These are phyloP conservation scores for Aspergillus sp. DNA, from an alignment of 2,329 filamentous ascomycete species.

Conservation along the genomic window DNA sequence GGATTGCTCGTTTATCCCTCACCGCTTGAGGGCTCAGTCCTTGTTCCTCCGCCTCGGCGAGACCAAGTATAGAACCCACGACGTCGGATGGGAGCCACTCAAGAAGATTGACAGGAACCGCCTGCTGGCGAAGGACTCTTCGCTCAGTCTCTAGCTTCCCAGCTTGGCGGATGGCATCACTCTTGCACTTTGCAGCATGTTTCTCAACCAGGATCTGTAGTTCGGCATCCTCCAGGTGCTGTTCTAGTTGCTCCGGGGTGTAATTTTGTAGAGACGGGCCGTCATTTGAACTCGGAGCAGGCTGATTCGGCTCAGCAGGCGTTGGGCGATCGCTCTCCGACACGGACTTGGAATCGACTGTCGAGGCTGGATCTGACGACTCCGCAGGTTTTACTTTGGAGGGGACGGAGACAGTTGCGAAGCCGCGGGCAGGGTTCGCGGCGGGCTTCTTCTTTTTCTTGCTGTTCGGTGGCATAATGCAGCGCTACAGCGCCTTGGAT, in stretches of 20 bases:
- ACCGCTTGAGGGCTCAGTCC: conserved; percentile 35
- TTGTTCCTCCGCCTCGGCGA: conserved; percentile 48
- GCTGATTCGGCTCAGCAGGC: conserved; percentile 20
- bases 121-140: conserved; percentile 75
- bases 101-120: conserved; percentile 69
- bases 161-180: conserved; percentile 75
- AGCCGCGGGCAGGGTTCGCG: conserved; percentile 84
- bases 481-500: conserved; percentile 6
- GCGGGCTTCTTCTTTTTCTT: conserved; percentile 92
- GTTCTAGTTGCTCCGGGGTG: conserved; percentile 85
- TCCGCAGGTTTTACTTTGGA: conserved; percentile 68
- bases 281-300: conserved; percentile 1
- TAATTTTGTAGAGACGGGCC: conserved; percentile 52
- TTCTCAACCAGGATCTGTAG: conserved; percentile 86
- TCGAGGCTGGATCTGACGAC: conserved; percentile 28
- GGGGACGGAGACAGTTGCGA: conserved; percentile 89
- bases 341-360: conserved; percentile 29
- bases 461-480: conserved; percentile 65
- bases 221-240: conserved; percentile 84
- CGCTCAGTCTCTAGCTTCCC: conserved; percentile 80
- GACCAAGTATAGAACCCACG: conserved; percentile 71
- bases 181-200: conserved; percentile 72
- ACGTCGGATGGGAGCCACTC: conserved; percentile 80
- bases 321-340: conserved; percentile 33
- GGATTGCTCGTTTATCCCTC: conserved; percentile 42